Base-by-base conservation (phyloP, 169 alveolate species). In the Neospora caninum region DNA sequence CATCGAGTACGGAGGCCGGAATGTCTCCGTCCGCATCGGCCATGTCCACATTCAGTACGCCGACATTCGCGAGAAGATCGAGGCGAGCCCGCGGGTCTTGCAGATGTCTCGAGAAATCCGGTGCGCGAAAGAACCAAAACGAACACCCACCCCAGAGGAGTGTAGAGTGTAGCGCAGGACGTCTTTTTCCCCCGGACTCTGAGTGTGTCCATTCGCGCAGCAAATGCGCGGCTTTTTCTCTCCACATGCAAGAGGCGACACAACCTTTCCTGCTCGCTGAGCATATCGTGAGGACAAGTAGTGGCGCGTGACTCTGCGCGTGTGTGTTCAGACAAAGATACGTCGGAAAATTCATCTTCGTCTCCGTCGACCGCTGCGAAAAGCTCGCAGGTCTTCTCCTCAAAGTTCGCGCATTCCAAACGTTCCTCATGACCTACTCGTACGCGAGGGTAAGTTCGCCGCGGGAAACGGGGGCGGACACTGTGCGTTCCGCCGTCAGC, bases 301-400 rank as follows among this genome's bases (percentile, higher is more conserved):
- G 58, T 49, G 58, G 4, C 58, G 22, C 22, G 4, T 13, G 58
- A 7, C 58, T 49, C 58, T 49, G 22, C 13, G 58, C 58, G 13
- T 69, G 82, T 20, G 34, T 69, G 82, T 69, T 49, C 83, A 89
- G 94, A 49, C 41, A 70, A 13, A 22, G 45, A 34, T 67, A 87
- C 78, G 89, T 25, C 38, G 92, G 83, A n/a, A 83, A 82, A 22
- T 78, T 92, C 49, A 92, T 95, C 39, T 95, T 92, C 38, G 93
- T 84, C 22, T 88, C 95, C 9, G 92, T 95, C 39, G 96, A 95
- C 73, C 94, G 95, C 49, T 84, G 94, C 88, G 96, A 95, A 41
- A 80, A 69, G 0, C 83, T 95, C 31, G 94, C 95, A n/a, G 95
- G 96, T 27, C 80, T 93, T 36, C 91, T 58, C 36, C 93, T 95